phyloP scores from a whole-genome alignment of 176 grass and related monocot species.

The Hyparrhenia diplandra region DNA sequence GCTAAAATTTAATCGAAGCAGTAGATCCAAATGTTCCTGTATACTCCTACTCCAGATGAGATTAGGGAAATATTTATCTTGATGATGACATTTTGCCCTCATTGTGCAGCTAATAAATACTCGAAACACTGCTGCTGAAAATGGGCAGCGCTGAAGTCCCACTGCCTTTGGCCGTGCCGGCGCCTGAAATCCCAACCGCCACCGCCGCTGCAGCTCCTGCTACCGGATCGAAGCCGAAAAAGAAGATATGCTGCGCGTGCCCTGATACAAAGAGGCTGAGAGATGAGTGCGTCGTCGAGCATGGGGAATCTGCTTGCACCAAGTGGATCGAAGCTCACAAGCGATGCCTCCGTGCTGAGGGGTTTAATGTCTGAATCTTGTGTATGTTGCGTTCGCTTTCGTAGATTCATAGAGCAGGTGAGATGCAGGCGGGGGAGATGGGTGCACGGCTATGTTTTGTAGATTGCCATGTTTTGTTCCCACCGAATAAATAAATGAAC shows the following conservation, averaged over 20 bases:
- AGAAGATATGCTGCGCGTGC: conserved; percentile 90
- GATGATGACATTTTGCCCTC: not conserved
- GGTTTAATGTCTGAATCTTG: conserved; percentile 72
- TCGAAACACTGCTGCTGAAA: not conserved
- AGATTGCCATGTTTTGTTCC: not conserved
- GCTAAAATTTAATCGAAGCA: not conserved
- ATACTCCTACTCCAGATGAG: not conserved
- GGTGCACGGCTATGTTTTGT: no score
- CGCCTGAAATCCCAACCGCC: not conserved
- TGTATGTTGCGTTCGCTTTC: not conserved
- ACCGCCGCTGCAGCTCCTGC: not conserved
- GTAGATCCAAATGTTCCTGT: not conserved
- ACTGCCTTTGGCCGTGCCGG: not conserved
- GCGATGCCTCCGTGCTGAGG: conserved; percentile 65
- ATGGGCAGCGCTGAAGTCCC: conserved; percentile 34
- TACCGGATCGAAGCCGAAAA: conserved; percentile 58
- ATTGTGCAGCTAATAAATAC: conserved; percentile 18
- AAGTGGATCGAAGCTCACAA: conserved; percentile 80
- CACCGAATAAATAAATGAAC: conserved; percentile 1
- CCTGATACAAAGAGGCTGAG: conserved; percentile 87
- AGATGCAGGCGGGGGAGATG: no score
- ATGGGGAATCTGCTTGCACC: conserved; percentile 49
- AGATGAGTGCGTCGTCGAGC: conserved; percentile 65
- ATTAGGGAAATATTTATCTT: not conserved
- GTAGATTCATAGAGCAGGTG: not conserved